Evolutionary conservation across 768 basidiomycete genomes (phyloP), one percentile per base, ranked within the genome.

Genomic region (Cantharellus anzutake): DNA sequence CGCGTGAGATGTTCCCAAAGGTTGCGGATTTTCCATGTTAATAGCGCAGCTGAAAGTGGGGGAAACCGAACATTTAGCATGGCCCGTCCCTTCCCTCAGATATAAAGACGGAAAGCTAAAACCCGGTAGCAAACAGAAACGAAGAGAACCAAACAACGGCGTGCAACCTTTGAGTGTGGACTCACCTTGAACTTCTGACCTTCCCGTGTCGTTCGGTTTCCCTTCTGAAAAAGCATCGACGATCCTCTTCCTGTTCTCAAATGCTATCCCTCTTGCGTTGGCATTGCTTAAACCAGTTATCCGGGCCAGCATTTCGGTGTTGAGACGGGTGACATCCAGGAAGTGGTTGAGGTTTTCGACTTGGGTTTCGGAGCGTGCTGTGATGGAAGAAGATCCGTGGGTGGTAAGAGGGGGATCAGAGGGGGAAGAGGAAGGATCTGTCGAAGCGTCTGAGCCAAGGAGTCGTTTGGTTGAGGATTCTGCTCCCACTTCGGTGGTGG

Each of bases 181-280:
- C 79, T 61, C 67, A 90, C 93, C 90, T 77, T 96, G 93, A 0
- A 96, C 92, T 67, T 91, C 89, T 1, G 87, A 76, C 48, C 85
- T 75, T 48, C 92, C 93, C 0, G 91, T 75, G 69, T 93, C 86
- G 61, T 76, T 80, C 34, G 77, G 77, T 63, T 79, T 83, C 57
- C 75, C 75, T 4, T 76, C 73, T 0, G 92, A 94, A 71, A 98
- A 97, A 38, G 78, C 81, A 11, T 72, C 71, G 38, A 96, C 75
- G 62, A 92, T 84, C 62, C 90, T 76, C 67, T 80, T 74, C 61
- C 86, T 75, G 69, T 96, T 97, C 71, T 91, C 88, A 66, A 78
- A 87, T 57, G 86, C 80, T 62, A 97, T 81, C n/a, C 89, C 90
- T 39, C 71, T 74, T 38, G 89, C 86, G 64, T 85, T 87, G 16